Evolutionary conservation across 441 rosid species (phyloP), one percentile per base, ranked within the genome.

Genomic region (Hura crepitans): DNA sequence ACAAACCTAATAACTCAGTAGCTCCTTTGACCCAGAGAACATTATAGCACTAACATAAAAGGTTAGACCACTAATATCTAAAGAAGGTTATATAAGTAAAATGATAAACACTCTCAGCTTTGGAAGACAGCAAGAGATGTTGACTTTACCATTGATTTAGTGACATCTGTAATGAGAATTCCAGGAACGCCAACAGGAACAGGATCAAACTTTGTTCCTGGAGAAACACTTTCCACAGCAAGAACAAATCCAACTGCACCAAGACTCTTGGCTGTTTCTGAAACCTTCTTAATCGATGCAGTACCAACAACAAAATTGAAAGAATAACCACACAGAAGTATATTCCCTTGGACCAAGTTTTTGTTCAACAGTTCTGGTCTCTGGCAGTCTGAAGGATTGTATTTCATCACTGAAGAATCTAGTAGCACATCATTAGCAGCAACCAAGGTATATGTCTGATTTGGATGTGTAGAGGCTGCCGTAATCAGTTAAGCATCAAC

Each of bases 231-330:
- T 85, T 95, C 99, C 20, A 95, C 99, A 66, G 89, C 99, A 67
- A 95, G 96, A 80, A 95, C 96, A 78, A 95, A 95, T 59, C 99
- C 99, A 81, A 74, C 83, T 1, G 99, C 99, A 28, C 98, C 98
- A n/a, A 95, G 90, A 80, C 83, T 84, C 86, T 88, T 89, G 69
- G 96, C 98, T 31, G 99, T 89, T 81, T 90, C 90, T 12, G 95
- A 83, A 47, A 95, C 99, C 82, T 89, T 92, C 84, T 92, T 95
- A 70, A 92, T 82, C 30, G 99, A 92, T 74, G 99, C 89, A 50
- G 97, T 85, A 35, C 99, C 99, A 73, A 80, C 84, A 68, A 92
- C 95, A 75, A 95, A 95, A 83, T 88, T 92, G 85, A 90, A 95
- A 66, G 99, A 95, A 83, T 92, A 95, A 65, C 99, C 99, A 78